Percentiles rank a stretch among this genome's conserved stretches.
These are phyloP conservation scores for Pseudocercospora fijiensis DNA, from an alignment of 2,329 filamentous ascomycete genomes.

Conservation along the genomic window DNA sequence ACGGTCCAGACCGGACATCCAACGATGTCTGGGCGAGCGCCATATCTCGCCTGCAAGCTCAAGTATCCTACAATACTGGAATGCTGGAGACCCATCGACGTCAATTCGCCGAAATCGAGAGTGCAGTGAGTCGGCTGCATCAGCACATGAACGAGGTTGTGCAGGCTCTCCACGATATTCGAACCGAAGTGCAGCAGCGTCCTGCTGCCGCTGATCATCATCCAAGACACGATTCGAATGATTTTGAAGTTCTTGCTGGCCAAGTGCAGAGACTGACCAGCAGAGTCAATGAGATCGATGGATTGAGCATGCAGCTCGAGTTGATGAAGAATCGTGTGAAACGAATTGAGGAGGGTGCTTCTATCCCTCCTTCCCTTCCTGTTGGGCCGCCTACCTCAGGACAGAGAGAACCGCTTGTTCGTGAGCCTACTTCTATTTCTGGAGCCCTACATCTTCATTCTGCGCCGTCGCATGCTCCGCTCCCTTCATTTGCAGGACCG, in stretches of 20 bases:
- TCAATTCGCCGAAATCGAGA: constrained; percentile 45
- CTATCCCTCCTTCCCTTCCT: constrained; percentile 13
- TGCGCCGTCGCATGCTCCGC: neutral
- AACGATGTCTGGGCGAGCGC: constrained; percentile 41
- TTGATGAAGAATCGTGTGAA: constrained; percentile 50
- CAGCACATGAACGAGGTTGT: constrained; percentile 41
- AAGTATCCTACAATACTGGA: constrained; percentile 49
- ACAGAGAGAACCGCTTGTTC: constrained; percentile 8
- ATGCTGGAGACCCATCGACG: constrained; percentile 43
- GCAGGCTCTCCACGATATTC: constrained; percentile 40
- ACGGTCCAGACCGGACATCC: constrained; percentile 19
- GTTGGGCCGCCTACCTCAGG: constrained; percentile 8
- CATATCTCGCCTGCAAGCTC: constrained; percentile 49
- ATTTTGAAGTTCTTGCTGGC: constrained; percentile 47
- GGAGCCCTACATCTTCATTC: constrained; percentile 9
- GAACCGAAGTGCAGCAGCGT: constrained; percentile 38
- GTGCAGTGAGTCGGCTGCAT: constrained; percentile 42
- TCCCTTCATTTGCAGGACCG: constrained; percentile 3
- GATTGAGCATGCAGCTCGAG: constrained; percentile 48
- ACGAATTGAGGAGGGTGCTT: constrained; percentile 33
- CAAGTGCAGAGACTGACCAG: constrained; percentile 42
- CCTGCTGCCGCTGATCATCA: constrained; percentile 22
- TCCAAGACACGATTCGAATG: constrained; percentile 34
- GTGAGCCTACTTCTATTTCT: constrained; percentile 6
- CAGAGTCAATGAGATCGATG: constrained; percentile 50